Evolutionary conservation across 1,139 yeast species (phyloP), one percentile per base, ranked within the genome.

Genomic region (Geotrichum carabidarum): DNA sequence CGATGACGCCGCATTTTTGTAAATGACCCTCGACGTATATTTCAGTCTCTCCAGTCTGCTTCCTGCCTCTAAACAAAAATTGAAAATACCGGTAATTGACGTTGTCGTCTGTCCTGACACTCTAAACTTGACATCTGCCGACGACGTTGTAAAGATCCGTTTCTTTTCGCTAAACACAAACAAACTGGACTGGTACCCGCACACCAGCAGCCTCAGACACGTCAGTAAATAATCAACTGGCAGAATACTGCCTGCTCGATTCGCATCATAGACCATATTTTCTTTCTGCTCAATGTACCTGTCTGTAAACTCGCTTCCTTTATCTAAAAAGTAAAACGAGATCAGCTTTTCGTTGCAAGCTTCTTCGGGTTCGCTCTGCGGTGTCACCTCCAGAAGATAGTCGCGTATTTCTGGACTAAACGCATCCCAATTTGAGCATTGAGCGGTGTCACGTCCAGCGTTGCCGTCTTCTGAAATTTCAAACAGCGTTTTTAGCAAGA

Each of bases 11-110:
- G 53, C 53, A 4, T 50, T 42, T n/a, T 44, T 43, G 14, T 53
- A 57, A 34, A 65, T 58, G 30, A 53, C 58, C 11, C 51, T 45
- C 0, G 59, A 58, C 0, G 69, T 68, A 34, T 62, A 61, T 12
- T 53, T 50, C 36, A 69, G 57, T 15, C 72, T 60, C 8, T 61
- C 54, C 6, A 65, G 18, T 22, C 62, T 60, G 34, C 66, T 59
- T 11, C 72, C 72, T 17, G 65, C 59, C 0, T 48, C 53, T 18
- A 63, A 50, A 35, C 65, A 63, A 12, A 51, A 46, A 1, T 58
- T 47, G 6, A 60, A 49, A n/a, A 66, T 46, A 8, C 53, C 55
- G 2, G 55, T 43, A 12, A 61, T 47, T 11, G 60, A 37, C 15
- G 55, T 56, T 5, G 52, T 42, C 2, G 63, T 57, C 31, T 62